A percentile compares a stretch with the other conserved stretches of the same genome.
Conservation (phyloP, 1,139 yeast species). For the Candida sp. region DNA sequence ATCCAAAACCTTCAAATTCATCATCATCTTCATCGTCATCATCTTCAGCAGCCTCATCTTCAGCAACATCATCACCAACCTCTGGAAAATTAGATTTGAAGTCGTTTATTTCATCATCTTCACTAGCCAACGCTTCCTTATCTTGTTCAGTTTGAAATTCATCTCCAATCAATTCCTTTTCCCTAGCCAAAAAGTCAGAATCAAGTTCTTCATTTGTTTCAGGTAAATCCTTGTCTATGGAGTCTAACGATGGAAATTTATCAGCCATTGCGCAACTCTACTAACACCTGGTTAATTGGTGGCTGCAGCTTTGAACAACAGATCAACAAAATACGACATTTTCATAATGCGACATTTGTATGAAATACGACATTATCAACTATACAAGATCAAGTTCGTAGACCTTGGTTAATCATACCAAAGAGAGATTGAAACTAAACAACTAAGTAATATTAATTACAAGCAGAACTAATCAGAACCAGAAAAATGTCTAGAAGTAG, state of each 20-base stretch:
- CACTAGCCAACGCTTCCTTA: conserved; percentile 47
- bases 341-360: background rate
- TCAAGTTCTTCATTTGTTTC: conserved; percentile 25
- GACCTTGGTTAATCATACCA: no score
- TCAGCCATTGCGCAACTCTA: conserved; percentile 58
- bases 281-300: conserved; percentile 7
- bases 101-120: conserved; percentile 60
- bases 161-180: conserved; percentile 79
- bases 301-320: conserved; percentile 2
- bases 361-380: background rate
- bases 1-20: conserved; percentile 25
- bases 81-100: conserved; percentile 70
- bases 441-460: no score
- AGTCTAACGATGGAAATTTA: conserved; percentile 81
- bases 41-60: conserved; percentile 22
- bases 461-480: no score
- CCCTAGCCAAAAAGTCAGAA: conserved; percentile 78
- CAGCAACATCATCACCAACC: conserved; percentile 30
- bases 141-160: conserved; percentile 75
- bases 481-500: no score
- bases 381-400: no score
- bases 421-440: no score
- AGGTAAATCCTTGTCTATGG: conserved; percentile 35
- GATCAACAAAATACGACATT: background rate
- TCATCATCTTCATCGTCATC: conserved; percentile 16